phyloP scores from a whole-genome alignment of 306 rosid genomes.

The Cicer cuneatum region DNA sequence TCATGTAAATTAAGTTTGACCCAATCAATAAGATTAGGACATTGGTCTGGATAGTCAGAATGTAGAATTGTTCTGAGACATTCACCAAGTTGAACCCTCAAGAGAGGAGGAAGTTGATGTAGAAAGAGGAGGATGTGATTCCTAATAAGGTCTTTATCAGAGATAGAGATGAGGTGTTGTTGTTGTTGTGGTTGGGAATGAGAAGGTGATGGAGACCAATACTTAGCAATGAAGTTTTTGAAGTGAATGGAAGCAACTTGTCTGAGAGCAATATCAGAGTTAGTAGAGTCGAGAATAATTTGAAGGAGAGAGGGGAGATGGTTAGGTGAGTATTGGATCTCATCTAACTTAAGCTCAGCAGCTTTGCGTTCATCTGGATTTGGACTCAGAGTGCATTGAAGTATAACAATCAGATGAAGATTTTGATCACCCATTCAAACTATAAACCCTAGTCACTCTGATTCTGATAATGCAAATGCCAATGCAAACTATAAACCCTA shows the following conservation, averaged over 20 bases:
- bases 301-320: conserved; percentile 81
- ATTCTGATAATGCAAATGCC: too few species aligned
- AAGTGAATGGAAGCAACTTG: conserved; percentile 93
- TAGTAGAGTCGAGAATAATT: conserved; percentile 68
- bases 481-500: too few species aligned
- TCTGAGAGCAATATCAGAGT: conserved; percentile 68
- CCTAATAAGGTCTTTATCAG: conserved; percentile 76
- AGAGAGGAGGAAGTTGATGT: conserved; percentile 73
- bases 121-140: conserved; percentile 73
- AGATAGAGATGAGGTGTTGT: conserved; percentile 56
- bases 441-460: not conserved
- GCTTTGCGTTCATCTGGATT: conserved; percentile 80
- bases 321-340: conserved; percentile 76
- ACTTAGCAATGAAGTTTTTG: conserved; percentile 80
- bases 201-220: conserved; percentile 65
- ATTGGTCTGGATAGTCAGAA: conserved; percentile 88
- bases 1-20: conserved; percentile 80
- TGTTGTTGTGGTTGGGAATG: conserved; percentile 1
- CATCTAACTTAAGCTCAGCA: conserved; percentile 76
- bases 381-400: conserved; percentile 76
- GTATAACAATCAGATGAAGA: conserved; percentile 47
- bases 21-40: conserved; percentile 88
- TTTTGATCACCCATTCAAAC: conserved; percentile 17
- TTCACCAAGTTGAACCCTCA: conserved; percentile 91
- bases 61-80: conserved; percentile 86